A percentile compares a stretch with the other conserved stretches of the same genome.
Evolutionary conservation across 2,329 filamentous ascomycete genomes (phyloP).

Genomic region (Hypoxylon sp.): DNA sequence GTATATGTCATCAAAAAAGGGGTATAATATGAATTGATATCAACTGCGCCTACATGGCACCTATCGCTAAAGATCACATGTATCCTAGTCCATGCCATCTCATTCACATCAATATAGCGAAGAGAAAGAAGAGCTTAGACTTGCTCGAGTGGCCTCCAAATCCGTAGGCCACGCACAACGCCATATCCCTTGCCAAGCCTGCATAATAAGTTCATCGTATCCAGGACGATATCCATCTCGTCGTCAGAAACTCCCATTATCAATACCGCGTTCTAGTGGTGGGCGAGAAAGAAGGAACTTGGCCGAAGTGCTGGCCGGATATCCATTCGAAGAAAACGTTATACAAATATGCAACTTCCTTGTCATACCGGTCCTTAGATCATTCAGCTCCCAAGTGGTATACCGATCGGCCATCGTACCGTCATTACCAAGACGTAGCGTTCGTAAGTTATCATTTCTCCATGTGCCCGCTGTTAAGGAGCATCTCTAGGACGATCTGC

Average conservation of each 20-base stretch:
- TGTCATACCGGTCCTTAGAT: constrained; percentile 3
- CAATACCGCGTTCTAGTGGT: constrained; percentile 2
- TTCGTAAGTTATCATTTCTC: constrained; percentile 57
- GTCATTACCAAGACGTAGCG: constrained; percentile 16
- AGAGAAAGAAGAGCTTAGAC: constrained; percentile 2
- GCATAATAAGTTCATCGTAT: constrained; percentile 10
- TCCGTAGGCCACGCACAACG: constrained; percentile 9
- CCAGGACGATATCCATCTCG: constrained; percentile 11
- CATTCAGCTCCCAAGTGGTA: neutral
- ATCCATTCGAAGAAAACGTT: constrained; percentile 30
- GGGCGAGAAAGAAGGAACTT: constrained; percentile 14
- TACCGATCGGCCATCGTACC: constrained; percentile 4
- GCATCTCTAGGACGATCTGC: constrained; percentile 91
- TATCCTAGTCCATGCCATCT: constrained; percentile 1
- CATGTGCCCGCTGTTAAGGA: constrained; percentile 87
- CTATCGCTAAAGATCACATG: constrained; percentile 6
- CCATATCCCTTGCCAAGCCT: constrained; percentile 6
- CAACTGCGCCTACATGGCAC: constrained; percentile 17
- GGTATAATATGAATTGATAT: constrained; percentile 28
- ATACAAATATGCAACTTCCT: constrained; percentile 29
- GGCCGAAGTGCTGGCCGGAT: constrained; percentile 25
- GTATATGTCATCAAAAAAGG: constrained; percentile 4
- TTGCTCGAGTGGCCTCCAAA: neutral
- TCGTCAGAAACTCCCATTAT: constrained; percentile 21
- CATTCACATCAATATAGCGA: neutral